Evolutionary conservation across 106 monocot genomes (phyloP).

Genomic region (Iris macrosiphon): DNA sequence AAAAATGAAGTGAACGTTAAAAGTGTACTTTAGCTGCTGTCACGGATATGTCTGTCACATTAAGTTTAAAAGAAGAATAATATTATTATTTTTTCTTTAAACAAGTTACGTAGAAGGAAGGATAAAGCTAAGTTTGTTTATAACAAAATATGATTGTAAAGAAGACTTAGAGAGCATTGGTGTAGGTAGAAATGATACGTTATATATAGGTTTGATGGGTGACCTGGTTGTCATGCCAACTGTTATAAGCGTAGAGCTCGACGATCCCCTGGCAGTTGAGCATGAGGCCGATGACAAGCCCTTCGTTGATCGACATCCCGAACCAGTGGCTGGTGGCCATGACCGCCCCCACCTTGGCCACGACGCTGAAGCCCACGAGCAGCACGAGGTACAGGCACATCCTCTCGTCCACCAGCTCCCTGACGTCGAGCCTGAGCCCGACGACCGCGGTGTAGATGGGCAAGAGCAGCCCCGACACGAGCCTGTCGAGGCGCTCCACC

Average conservation of each 20-base stretch:
- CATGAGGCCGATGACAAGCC: conserved; percentile 32
- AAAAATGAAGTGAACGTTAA: too few relatives aligned
- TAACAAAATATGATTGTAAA: too few relatives aligned
- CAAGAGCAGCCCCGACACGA: conserved; percentile 10
- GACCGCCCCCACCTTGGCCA: conserved; percentile 29
- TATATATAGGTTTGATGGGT: too few relatives aligned
- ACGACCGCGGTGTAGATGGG: conserved; percentile 11
- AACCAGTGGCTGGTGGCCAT: conserved; percentile 19
- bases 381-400: neutral
- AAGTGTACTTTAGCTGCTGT: too few relatives aligned
- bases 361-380: neutral
- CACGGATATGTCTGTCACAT: too few relatives aligned
- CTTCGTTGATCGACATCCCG: conserved; percentile 30
- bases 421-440: conserved; percentile 9
- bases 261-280: conserved; percentile 42
- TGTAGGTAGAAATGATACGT: too few relatives aligned
- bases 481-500: conserved; percentile 5
- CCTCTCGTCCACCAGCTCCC: neutral
- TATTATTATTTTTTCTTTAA: too few relatives aligned
- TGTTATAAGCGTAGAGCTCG: conserved; percentile 35
- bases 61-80: too few relatives aligned
- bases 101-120: too few relatives aligned
- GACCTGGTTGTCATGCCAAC: conserved; percentile 27
- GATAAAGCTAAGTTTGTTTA: too few relatives aligned
- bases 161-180: too few relatives aligned